A percentile compares a stretch with the other conserved stretches of the same genome.
These are phyloP conservation scores for Eimeria mitis DNA, from an alignment of 169 alveolate genomes.

Conservation along the genomic window DNA sequence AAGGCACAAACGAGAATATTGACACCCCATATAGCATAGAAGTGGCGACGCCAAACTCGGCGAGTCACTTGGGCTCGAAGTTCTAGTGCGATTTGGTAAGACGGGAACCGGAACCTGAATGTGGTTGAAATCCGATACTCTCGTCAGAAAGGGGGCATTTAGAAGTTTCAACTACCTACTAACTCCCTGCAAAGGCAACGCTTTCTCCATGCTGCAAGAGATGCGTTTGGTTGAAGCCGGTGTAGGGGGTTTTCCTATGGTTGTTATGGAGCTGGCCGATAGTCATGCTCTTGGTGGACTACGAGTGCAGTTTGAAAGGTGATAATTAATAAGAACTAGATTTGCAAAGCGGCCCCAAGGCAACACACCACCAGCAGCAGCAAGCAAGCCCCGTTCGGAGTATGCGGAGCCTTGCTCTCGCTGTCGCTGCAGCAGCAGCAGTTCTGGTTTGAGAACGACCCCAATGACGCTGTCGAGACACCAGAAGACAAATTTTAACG, in stretches of 20 bases:
- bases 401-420: neutral
- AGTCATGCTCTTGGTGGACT: neutral
- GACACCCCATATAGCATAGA: neutral
- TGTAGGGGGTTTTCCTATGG: neutral
- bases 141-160: neutral
- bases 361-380: neutral
- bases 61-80: neutral
- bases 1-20: neutral
- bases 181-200: neutral
- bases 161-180: neutral
- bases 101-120: too few species aligned
- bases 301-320: neutral
- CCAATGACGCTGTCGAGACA: neutral
- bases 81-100: neutral
- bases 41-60: neutral
- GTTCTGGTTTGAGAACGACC: too few species aligned
- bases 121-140: neutral
- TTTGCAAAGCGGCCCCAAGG: neutral
- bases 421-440: slow-evolving; percentile 1
- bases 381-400: slow-evolving; percentile 13
- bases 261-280: neutral
- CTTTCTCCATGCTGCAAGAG: neutral
- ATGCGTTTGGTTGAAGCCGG: neutral
- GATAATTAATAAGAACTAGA: neutral
- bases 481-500: neutral